A percentile compares a stretch with the other conserved stretches of the same genome.
Conservation (phyloP, 306 rosid genomes). For the Purshia tridentata region DNA sequence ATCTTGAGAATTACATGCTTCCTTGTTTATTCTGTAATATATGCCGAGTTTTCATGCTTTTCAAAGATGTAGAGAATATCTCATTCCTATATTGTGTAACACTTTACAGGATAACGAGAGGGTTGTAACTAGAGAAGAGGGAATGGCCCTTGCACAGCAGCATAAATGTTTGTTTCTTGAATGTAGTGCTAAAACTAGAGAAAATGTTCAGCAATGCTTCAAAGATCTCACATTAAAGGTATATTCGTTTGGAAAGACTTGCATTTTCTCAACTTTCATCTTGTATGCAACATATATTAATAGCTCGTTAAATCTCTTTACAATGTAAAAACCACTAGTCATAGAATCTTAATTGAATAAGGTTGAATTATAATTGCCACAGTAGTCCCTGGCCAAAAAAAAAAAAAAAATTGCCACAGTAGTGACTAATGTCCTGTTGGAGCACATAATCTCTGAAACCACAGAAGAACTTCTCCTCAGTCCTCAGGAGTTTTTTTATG, state of each 20-base stretch:
- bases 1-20: background rate
- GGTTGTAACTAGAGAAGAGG: slow-evolving; percentile 78
- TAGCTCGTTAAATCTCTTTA: too few species aligned
- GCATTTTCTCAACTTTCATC: background rate
- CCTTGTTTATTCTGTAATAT: too few species aligned
- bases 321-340: too few species aligned
- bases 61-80: background rate
- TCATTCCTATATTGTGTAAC: background rate
- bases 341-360: too few species aligned
- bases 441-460: too few species aligned
- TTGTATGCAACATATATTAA: background rate
- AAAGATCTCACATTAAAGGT: slow-evolving; percentile 71
- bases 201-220: slow-evolving; percentile 82
- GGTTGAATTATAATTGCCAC: too few species aligned
- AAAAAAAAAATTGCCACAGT: too few species aligned
- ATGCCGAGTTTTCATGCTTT: background rate
- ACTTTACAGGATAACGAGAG: slow-evolving; percentile 63
- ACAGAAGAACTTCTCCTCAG: too few species aligned
- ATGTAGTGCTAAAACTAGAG: slow-evolving; percentile 78
- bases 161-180: slow-evolving; percentile 71
- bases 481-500: too few species aligned
- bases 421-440: too few species aligned
- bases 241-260: background rate
- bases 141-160: slow-evolving; percentile 73
- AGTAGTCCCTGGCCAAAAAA: too few species aligned